phyloP scores from a whole-genome alignment of 441 rosid genomes.

The Corymbia calophylla region DNA sequence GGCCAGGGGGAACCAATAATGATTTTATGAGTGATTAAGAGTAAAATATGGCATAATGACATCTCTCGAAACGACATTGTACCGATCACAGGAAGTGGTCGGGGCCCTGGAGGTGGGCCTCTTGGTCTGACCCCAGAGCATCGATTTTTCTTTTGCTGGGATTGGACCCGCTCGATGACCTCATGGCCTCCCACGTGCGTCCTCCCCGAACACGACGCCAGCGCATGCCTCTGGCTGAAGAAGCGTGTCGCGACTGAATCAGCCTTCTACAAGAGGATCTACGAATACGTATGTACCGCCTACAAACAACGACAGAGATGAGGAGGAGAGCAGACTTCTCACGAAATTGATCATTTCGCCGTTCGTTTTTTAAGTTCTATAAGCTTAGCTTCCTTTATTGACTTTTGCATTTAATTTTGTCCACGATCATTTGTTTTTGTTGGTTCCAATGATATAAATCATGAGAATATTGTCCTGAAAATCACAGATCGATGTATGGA shows the following conservation, averaged over 20 bases:
- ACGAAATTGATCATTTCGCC: background rate
- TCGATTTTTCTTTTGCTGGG: background rate
- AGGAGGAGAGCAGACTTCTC: background rate
- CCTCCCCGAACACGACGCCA: background rate
- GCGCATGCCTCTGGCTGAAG: background rate
- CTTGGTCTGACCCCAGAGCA: background rate
- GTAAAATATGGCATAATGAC: background rate
- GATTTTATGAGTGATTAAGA: background rate
- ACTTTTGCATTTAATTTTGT: background rate
- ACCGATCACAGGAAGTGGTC: background rate
- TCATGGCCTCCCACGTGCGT: background rate
- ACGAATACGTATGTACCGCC: background rate
- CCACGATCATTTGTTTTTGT: background rate
- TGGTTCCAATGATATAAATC: no score
- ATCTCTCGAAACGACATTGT: background rate
- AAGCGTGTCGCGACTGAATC: background rate
- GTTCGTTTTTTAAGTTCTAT: background rate
- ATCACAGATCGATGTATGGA: no score
- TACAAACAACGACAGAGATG: background rate
- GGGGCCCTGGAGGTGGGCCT: background rate
- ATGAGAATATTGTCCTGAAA: no score
- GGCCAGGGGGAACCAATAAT: background rate
- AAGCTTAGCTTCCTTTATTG: background rate
- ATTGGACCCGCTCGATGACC: background rate
- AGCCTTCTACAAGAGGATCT: background rate